Evolutionary conservation across 108 stramenopile genomes (phyloP), one percentile per base, ranked within the genome.

Genomic region (Nitzschia sp.): DNA sequence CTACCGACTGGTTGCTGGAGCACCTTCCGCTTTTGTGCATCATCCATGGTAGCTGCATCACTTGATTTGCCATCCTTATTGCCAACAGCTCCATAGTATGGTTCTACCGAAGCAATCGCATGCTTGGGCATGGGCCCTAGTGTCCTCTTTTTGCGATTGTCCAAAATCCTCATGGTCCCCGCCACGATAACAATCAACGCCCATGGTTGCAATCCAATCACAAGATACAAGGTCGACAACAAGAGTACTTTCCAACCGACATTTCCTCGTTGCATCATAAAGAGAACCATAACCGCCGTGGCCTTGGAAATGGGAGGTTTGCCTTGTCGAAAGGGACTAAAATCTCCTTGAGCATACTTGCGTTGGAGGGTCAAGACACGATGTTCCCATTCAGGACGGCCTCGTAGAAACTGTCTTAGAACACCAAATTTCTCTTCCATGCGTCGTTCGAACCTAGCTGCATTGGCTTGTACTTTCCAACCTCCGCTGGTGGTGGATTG

Each of bases 171-270:
- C 10, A 80, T 77, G 0, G 80, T 70, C 6, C 89, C 20, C 10
- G 71, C 73, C 7, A 94, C 87, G 41, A 94, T 19, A 3, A 66
- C 72, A 8, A 94, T 89, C 68, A 94, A 67, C 3, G 93, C 93
- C 93, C 93, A 94, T 9, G 93, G 90, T 63, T 90, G 89, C 56
- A 94, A 68, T 8, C 93, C 93, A 15, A 94, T 80, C 51, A 94
- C 38, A n/a, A 85, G 81, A 68, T 92, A 94, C 0, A 80, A 59
- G 0, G 82, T 72, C 15, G 87, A 72, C 63, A 94, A 63, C 9
- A 84, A 14, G 57, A 87, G 17, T 1, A 83, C 72, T 46, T 89
- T 72, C 82, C 75, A 74, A 29, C 65, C 20, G 12, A 92, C 69
- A 20, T 76, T 69, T 39, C 87, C 85, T 37, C 92, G 67, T 39